Percentiles rank a stretch among this genome's conserved stretches.
Evolutionary conservation across 1,284 basidiomycete species (phyloP).

Genomic region (Chiua sp.): DNA sequence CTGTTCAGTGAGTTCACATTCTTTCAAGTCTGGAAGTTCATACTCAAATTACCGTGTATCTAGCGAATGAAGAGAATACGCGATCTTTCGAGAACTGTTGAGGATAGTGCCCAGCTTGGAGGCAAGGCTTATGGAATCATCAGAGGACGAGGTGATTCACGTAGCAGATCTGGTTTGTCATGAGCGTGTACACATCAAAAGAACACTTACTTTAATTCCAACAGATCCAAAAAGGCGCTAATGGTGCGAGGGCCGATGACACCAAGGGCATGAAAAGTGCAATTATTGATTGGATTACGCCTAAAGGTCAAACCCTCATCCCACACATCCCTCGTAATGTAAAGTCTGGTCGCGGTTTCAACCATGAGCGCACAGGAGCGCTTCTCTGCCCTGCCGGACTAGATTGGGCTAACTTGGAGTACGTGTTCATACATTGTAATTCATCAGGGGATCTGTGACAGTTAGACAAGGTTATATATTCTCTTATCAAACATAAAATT

Average conservation of each 20-base stretch:
- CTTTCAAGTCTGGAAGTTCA: neutral
- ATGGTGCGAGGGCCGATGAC: slow-evolving; percentile 14
- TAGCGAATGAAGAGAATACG: slow-evolving; percentile 12
- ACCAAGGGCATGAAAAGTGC: slow-evolving; percentile 8
- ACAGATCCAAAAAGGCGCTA: slow-evolving; percentile 16
- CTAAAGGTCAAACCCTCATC: neutral
- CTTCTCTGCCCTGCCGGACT: neutral
- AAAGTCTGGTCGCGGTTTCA: neutral
- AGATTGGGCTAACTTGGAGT: neutral
- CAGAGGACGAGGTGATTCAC: slow-evolving; percentile 8
- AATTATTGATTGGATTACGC: neutral
- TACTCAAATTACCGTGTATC: neutral
- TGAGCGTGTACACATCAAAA: neutral
- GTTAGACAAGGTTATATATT: no score
- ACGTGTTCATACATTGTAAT: neutral
- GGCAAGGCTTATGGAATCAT: neutral
- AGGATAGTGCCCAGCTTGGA: slow-evolving; percentile 10
- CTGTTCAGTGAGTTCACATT: neutral
- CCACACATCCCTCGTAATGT: neutral
- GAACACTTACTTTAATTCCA: neutral
- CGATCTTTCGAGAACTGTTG: slow-evolving; percentile 9
- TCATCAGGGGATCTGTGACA: no score
- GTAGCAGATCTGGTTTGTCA: slow-evolving; percentile 4
- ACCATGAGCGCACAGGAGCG: neutral
- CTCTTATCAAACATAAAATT: no score